phyloP scores from a whole-genome alignment of 1,139 yeast species.

The Debaryomyces udenii region DNA sequence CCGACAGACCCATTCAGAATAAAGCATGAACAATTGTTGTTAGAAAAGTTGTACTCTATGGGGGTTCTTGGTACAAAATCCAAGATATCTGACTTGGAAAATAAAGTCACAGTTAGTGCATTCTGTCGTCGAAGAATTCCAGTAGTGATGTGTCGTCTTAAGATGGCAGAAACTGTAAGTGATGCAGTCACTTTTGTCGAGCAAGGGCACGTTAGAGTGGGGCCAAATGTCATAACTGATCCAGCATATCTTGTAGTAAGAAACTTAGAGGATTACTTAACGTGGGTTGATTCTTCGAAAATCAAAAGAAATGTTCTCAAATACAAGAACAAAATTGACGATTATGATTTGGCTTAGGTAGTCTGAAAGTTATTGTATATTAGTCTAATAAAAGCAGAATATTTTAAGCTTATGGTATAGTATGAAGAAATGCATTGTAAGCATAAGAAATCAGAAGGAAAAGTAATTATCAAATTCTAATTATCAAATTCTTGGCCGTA shows the following conservation, averaged over 20 bases:
- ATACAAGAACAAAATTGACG: conserved; percentile 85
- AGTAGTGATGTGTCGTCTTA: conserved; percentile 91
- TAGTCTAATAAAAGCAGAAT: conserved; percentile 9
- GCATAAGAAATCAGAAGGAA: too few species aligned
- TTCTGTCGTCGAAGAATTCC: conserved; percentile 90
- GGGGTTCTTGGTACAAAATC: conserved; percentile 85
- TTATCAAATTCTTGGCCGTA: too few species aligned
- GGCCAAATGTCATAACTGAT: conserved; percentile 93
- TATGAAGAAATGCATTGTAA: conserved; percentile 1
- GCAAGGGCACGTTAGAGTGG: conserved; percentile 97
- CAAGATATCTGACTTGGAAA: conserved; percentile 91
- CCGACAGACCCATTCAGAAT: conserved; percentile 85
- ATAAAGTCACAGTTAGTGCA: conserved; percentile 88
- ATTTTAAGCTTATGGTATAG: too few species aligned
- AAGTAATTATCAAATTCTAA: too few species aligned
- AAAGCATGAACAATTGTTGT: conserved; percentile 81
- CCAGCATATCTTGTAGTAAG: conserved; percentile 93
- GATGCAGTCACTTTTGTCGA: conserved; percentile 93
- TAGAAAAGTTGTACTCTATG: conserved; percentile 86
- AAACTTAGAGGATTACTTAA: conserved; percentile 92
- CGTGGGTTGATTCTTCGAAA: conserved; percentile 96
- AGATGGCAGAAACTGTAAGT: conserved; percentile 87
- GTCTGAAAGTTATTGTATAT: conserved; percentile 6
- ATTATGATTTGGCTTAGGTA: conserved; percentile 61
- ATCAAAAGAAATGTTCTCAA: conserved; percentile 87